Evolutionary conservation across 352 stramenopile genomes (phyloP).

Genomic region (Aphanomyces stellatus): DNA sequence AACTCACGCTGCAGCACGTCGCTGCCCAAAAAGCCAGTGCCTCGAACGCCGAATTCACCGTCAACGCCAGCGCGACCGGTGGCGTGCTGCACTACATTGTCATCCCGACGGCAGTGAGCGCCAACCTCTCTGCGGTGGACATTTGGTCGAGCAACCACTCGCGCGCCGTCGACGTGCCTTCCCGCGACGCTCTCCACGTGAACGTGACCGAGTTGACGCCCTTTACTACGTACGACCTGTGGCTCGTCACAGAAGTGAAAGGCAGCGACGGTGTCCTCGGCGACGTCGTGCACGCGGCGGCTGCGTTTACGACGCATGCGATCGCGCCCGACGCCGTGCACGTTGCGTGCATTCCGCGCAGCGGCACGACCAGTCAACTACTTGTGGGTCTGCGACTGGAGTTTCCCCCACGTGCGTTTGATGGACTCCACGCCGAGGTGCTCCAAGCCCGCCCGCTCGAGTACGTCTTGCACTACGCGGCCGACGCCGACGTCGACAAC

Average conservation of each 20-base stretch:
- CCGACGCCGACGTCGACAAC: constrained; percentile 8
- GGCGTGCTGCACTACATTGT: constrained; percentile 16
- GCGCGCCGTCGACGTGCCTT: background rate
- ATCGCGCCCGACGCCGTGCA: constrained; percentile 35
- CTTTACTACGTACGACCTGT: constrained; percentile 50
- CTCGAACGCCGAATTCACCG: background rate
- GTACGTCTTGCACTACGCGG: constrained; percentile 46
- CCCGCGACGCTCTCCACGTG: background rate
- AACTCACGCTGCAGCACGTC: constrained; percentile 21
- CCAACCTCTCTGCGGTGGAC: background rate
- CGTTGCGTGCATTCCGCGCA: background rate
- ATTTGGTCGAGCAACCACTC: constrained; percentile 12
- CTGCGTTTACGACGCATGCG: constrained; percentile 43
- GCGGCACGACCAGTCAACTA: constrained; percentile 23
- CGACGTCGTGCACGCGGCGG: constrained; percentile 23
- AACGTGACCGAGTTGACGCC: constrained; percentile 26
- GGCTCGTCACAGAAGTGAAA: constrained; percentile 44
- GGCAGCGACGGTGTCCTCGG: constrained; percentile 45
- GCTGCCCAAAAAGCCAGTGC: background rate
- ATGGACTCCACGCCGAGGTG: background rate
- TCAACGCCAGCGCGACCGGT: background rate
- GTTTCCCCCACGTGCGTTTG: constrained; percentile 36
- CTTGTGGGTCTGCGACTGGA: constrained; percentile 34
- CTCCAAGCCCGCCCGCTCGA: constrained; percentile 27
- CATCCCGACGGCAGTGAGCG: background rate